Evolutionary conservation across 164 flowering plant genomes (phyloP).

Genomic region (Macadamia integrifolia): DNA sequence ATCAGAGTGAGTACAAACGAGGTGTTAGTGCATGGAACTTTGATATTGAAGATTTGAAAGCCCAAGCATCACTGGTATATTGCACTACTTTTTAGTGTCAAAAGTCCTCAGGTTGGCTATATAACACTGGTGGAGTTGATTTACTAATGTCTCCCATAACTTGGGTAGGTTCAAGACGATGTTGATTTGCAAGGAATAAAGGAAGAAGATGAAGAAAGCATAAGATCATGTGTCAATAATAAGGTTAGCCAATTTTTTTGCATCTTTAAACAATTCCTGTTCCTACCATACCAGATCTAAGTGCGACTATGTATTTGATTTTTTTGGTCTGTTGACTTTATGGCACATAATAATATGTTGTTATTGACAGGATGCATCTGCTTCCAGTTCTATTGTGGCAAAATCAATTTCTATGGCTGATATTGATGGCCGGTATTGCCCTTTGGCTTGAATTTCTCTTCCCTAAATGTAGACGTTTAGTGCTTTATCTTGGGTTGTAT

Average conservation of each 20-base stretch:
- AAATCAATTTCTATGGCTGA: slow-evolving; percentile 25
- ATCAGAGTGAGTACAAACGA: slow-evolving; percentile 94
- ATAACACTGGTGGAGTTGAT: neutral
- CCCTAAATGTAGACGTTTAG: neutral
- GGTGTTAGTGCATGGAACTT: slow-evolving; percentile 99
- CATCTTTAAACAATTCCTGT: neutral
- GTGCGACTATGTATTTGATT: neutral
- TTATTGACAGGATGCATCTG: slow-evolving; percentile 35
- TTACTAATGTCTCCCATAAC: slow-evolving; percentile 7
- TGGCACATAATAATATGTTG: slow-evolving; percentile 7
- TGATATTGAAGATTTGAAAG: slow-evolving; percentile 88
- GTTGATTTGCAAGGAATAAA: slow-evolving; percentile 53
- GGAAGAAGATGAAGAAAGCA: slow-evolving; percentile 50
- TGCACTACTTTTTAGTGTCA: neutral
- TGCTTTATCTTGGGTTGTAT: neutral
- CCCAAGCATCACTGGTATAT: slow-evolving; percentile 87
- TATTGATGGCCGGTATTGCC: slow-evolving; percentile 27
- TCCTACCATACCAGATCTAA: neutral
- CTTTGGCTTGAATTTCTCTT: neutral
- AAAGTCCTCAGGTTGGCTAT: neutral
- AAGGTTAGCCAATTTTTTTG: slow-evolving; percentile 32
- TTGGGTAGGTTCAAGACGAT: slow-evolving; percentile 70
- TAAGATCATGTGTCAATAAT: slow-evolving; percentile 24
- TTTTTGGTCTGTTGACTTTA: neutral
- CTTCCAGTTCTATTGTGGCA: slow-evolving; percentile 20